Conservation (phyloP, 345 rosid genomes). For the Euphorbia lathyris region DNA sequence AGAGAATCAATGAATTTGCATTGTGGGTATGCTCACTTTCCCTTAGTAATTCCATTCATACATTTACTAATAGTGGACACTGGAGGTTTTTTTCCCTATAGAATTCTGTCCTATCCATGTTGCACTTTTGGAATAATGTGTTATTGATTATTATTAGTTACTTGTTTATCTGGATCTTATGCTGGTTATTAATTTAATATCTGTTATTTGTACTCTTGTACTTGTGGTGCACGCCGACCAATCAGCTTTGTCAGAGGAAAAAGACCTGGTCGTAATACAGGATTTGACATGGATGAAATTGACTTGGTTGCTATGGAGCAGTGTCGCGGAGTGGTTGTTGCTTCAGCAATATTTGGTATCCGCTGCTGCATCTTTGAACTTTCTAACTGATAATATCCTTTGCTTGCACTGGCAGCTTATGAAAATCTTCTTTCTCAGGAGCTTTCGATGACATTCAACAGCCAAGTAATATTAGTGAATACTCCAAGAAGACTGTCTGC, state of each 20-base stretch:
- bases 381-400: constrained; percentile 14
- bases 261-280: constrained; percentile 75
- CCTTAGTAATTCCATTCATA: not conserved
- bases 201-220: not conserved
- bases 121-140: not conserved
- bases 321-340: constrained; percentile 86
- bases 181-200: constrained; percentile 7
- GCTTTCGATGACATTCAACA: constrained; percentile 90
- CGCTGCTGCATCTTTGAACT: constrained; percentile 13
- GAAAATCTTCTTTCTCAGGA: constrained; percentile 40
- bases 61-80: not conserved
- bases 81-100: constrained; percentile 1
- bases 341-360: constrained; percentile 94
- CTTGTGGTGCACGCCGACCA: constrained; percentile 6
- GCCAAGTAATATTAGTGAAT: constrained; percentile 75
- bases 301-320: constrained; percentile 90
- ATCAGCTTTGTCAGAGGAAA: constrained; percentile 84
- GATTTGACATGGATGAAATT: constrained; percentile 77
- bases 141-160: not conserved
- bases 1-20: constrained; percentile 80
- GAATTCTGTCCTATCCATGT: not conserved
- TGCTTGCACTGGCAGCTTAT: constrained; percentile 22
- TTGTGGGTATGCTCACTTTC: constrained; percentile 73
- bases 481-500: constrained; percentile 71
- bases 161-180: constrained; percentile 10